Base-by-base conservation (phyloP, 768 basidiomycete genomes). In the Leucosporidium yakuticum region DNA sequence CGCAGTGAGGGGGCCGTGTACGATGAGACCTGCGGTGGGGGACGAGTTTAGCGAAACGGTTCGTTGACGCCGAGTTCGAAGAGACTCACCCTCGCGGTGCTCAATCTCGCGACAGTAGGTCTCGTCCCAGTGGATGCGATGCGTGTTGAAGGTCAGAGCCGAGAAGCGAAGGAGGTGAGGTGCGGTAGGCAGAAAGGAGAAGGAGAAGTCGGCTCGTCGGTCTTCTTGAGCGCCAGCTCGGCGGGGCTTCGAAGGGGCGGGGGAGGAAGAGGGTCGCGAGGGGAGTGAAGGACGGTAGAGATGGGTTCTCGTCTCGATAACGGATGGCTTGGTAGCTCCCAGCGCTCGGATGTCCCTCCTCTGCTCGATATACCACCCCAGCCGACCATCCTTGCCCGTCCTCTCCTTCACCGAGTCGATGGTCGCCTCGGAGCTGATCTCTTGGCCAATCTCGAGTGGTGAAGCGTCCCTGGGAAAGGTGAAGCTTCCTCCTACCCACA, bases 111-210 rank as follows among this genome's bases (percentile, higher is more conserved):
- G 32, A n/a, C 34, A 34, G 36, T 58, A 58, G 3, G 23, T 11
- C 8, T 34, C 23, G 23, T 58, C 57, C 57, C 57, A 58, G 21
- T 58, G 57, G 23, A 58, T 58, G 20, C 57, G 57, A 23, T 58
- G 57, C 11, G 57, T 58, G 36, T 58, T 58, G 57, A 58, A 58
- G 11, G 57, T 58, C 8, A 58, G 57, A 8, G 57, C 57, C 34
- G 57, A 58, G 57, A 58, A 58, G 32, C 57, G 32, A 23, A 39
- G n/a, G 19, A 58, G 57, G 34, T 36, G 34, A 34, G 34, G 34
- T 2, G 57, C 36, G 9, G 57, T 34, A 14, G 57, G 31, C 6
- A n/a, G 4, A 36, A 58, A 36, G 11, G 31, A 19, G 34, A 36
- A 36, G 11, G 11, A 6, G 39, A 58, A 58, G 57, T 58, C 57